Percentiles rank a stretch among this genome's conserved stretches.
Conservation (phyloP, 1,284 basidiomycete species). For the Cryptococcus jaspeensis region DNA sequence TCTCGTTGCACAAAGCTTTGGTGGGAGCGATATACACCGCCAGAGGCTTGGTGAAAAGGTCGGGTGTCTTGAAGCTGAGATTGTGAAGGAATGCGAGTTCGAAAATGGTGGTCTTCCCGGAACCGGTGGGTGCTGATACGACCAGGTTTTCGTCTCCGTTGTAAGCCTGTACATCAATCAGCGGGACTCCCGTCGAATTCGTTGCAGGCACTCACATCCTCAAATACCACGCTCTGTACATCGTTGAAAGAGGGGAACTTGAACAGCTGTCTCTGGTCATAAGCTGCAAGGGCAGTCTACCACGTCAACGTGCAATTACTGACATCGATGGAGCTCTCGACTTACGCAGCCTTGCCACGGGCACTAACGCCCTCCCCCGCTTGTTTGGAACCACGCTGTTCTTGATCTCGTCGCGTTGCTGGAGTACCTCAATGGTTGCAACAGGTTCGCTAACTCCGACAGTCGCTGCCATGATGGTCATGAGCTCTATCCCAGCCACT, state of each 20-base stretch:
- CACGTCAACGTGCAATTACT: no score
- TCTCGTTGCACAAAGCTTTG: slow-evolving; percentile 87
- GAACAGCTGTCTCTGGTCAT: slow-evolving; percentile 75
- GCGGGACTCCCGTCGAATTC: not conserved
- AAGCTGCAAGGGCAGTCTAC: slow-evolving; percentile 59
- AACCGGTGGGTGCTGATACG: slow-evolving; percentile 87
- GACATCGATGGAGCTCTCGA: slow-evolving; percentile 8
- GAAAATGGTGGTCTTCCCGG: slow-evolving; percentile 90
- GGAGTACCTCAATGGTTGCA: slow-evolving; percentile 16
- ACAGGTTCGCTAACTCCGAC: slow-evolving; percentile 6
- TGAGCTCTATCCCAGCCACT: not conserved
- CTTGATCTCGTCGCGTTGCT: slow-evolving; percentile 6
- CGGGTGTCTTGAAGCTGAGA: not conserved
- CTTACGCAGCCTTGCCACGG: slow-evolving; percentile 70
- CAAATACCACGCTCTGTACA: slow-evolving; percentile 78
- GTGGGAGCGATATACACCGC: slow-evolving; percentile 94
- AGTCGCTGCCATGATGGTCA: not conserved
- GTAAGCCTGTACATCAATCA: slow-evolving; percentile 58
- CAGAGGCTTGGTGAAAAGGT: slow-evolving; percentile 50
- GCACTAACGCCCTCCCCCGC: slow-evolving; percentile 60
- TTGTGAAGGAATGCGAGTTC: slow-evolving; percentile 74
- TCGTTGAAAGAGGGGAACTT: slow-evolving; percentile 87
- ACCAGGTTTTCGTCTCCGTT: slow-evolving; percentile 72
- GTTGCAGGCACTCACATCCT: slow-evolving; percentile 58
- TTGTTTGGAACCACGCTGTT: slow-evolving; percentile 35